A percentile compares a stretch with the other conserved stretches of the same genome.
phyloP scores from a whole-genome alignment of 495 filamentous ascomycete genomes.

The Xylaria castorea region DNA sequence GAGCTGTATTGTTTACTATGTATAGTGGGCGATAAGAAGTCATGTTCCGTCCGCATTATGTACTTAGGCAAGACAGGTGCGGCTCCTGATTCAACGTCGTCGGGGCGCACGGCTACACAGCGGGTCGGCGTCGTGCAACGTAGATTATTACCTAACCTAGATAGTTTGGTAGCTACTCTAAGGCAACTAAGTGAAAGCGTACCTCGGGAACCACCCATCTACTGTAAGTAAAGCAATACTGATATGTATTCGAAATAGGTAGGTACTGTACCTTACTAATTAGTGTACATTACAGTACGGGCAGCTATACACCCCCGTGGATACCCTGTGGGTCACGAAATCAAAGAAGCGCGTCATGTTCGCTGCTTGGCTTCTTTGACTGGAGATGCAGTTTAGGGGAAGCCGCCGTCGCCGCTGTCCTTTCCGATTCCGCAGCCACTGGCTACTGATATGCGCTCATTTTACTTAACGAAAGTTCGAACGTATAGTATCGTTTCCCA shows the following conservation, averaged over 20 bases:
- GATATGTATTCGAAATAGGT: too few species aligned
- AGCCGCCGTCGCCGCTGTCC: neutral
- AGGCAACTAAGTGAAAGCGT: too few species aligned
- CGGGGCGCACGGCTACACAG: too few species aligned
- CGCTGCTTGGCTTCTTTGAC: neutral
- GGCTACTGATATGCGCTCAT: neutral
- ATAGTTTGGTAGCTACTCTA: too few species aligned
- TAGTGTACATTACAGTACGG: conserved; percentile 2
- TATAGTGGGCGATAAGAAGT: neutral
- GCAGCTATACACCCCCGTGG: neutral
- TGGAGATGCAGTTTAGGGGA: conserved; percentile 17
- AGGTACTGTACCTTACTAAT: too few species aligned
- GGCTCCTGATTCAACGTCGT: conserved; percentile 18
- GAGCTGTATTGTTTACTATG: neutral
- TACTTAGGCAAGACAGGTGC: neutral
- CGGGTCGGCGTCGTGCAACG: too few species aligned
- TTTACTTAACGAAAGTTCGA: neutral
- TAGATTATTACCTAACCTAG: neutral
- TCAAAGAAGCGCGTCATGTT: conserved; percentile 21
- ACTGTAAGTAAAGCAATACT: neutral
- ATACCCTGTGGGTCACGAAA: conserved; percentile 7
- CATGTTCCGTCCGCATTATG: neutral
- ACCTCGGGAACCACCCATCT: too few species aligned
- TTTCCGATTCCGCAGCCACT: neutral
- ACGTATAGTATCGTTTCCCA: neutral